phyloP scores from a whole-genome alignment of 257 asterid genomes.

The Scutellaria barbata region DNA sequence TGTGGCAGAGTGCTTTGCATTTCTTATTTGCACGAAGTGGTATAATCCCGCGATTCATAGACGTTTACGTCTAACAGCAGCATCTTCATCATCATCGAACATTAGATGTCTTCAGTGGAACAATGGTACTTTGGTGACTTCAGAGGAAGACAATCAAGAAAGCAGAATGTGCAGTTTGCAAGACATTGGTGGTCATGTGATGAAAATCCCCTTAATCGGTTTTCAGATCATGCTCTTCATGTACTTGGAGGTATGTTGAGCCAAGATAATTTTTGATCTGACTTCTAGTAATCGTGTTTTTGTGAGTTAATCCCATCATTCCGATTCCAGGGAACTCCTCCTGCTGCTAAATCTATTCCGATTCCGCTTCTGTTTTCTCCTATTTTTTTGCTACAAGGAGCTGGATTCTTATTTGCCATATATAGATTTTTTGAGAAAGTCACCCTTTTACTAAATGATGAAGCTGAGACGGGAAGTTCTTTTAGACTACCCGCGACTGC shows the following conservation, averaged over 20 bases:
- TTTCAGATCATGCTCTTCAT: constrained; percentile 86
- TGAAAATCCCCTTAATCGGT: constrained; percentile 81
- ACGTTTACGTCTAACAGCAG: constrained; percentile 49
- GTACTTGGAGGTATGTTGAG: constrained; percentile 76
- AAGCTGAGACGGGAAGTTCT: constrained; percentile 53
- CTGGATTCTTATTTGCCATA: constrained; percentile 72
- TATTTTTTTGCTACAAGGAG: constrained; percentile 89
- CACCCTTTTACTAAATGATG: constrained; percentile 41
- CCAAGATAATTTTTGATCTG: constrained; percentile 4
- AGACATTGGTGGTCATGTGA: constrained; percentile 93
- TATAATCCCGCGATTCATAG: constrained; percentile 93
- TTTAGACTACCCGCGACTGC: constrained; percentile 61
- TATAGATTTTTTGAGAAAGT: constrained; percentile 67
- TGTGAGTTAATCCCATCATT: constrained; percentile 21
- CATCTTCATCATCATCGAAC: constrained; percentile 61
- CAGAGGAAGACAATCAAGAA: constrained; percentile 69
- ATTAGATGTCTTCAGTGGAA: constrained; percentile 57
- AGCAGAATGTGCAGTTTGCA: constrained; percentile 71
- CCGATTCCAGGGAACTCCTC: constrained; percentile 81
- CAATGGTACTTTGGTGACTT: constrained; percentile 53
- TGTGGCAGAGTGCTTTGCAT: constrained; percentile 94
- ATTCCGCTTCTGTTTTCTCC: constrained; percentile 79
- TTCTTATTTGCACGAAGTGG: constrained; percentile 95
- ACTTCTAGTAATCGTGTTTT: constrained; percentile 8
- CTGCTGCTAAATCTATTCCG: constrained; percentile 68